Evolutionary conservation across 2,329 filamentous ascomycete species (phyloP), one percentile per base, ranked within the genome.

Genomic region (Cladosporium halotolerans): DNA sequence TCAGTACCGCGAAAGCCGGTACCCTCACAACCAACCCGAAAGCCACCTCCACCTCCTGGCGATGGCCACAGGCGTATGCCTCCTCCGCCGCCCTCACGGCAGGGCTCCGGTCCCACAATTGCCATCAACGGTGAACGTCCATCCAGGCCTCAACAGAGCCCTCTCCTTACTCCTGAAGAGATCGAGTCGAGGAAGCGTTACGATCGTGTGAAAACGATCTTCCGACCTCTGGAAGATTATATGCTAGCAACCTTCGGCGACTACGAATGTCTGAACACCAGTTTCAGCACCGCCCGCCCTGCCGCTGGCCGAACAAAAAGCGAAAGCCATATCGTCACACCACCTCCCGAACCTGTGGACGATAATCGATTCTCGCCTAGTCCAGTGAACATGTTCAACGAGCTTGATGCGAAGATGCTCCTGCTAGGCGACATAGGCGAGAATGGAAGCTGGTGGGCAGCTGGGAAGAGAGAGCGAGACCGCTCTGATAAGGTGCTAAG

Each of bases 391-490:
- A 23, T 68, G 10, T 56, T 83, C 3, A 78, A 78, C 34, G 84
- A 88, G 46, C 70, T 90, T 16, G 88, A 93, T 65, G 81, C 85
- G 1, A 93, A 90, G 64, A 79, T 86, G 4, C 72, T 92, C 16
- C 73, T 90, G 6, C 68, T 91, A 2, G 88, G 87, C 2, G 82
- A 91, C 62, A 77, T 91, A 59, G 86, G 84, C 1, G 88, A 93
- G 65, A 93, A 93, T 64, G 88, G 86, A 2, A 81, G 80, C 7
- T 92, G 87, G 88, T 92, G 88, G 87, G 39, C 47, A 36, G 84
- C 85, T 44, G 86, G 85, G 1, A 78, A 78, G 45, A 52, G 68
- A 50, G 59, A 69, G 18, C 62, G 63, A 28, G 44, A 41, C 9
- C 55, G 56, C 2, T 58, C 61, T 2, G 66, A 66, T 19, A 66